Conservation (phyloP, 2,329 filamentous ascomycete species). For the Beauveria sp. region DNA sequence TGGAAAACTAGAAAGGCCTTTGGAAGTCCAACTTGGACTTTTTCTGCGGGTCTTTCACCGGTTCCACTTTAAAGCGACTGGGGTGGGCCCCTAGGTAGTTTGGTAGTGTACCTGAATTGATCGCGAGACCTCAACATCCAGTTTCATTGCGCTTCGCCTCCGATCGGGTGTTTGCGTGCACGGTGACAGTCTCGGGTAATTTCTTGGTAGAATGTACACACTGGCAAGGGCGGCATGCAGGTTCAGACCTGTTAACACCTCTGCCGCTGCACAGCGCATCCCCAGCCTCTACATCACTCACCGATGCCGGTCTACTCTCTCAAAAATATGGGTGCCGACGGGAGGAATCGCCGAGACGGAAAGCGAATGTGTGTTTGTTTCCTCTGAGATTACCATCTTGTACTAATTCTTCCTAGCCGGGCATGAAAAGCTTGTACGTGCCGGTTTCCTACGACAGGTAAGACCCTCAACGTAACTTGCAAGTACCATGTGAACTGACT, state of each 20-base stretch:
- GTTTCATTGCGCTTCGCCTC: neutral
- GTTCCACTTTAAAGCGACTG: conserved; percentile 1
- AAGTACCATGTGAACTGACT: neutral
- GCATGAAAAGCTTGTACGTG: conserved; percentile 59
- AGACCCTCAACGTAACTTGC: conserved; percentile 15
- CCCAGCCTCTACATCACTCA: conserved; percentile 24
- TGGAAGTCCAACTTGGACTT: conserved; percentile 10
- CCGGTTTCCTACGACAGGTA: conserved; percentile 68
- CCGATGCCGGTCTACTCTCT: conserved; percentile 39
- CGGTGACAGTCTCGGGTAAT: neutral
- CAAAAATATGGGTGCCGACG: conserved; percentile 72
- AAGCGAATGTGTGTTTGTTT: conserved; percentile 39
- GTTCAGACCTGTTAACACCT: neutral
- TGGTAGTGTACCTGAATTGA: neutral
- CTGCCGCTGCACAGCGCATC: neutral
- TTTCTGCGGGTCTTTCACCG: conserved; percentile 7
- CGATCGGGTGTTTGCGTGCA: neutral
- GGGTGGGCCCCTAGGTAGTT: neutral
- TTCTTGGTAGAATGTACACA: neutral
- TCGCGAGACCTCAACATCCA: neutral
- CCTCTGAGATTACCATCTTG: too few relatives aligned
- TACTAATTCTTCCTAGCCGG: conserved; percentile 40
- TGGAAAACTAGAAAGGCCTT: conserved; percentile 1
- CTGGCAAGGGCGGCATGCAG: conserved; percentile 4
- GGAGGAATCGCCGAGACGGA: conserved; percentile 55